Base-by-base conservation (phyloP, 139 green algal genomes). In the Micractinium sp. region DNA sequence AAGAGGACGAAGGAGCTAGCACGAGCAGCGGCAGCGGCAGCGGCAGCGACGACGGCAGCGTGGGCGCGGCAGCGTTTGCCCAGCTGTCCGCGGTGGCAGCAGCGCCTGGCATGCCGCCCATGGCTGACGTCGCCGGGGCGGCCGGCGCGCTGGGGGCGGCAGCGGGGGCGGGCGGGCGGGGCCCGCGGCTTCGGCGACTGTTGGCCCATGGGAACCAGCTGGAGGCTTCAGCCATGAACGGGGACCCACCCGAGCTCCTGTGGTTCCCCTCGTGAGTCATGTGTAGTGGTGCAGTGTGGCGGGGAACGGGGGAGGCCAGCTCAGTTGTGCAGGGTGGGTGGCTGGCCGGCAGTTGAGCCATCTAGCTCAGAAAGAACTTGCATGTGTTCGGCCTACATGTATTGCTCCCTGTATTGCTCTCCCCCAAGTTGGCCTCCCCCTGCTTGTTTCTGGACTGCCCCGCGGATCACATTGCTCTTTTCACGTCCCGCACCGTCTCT, bases 201-300 rank as follows among this genome's bases (percentile, higher is more conserved):
- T 38, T 87, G 67, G 83, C 83, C 5, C 83, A 87, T n/a, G 83
- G 83, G 20, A 87, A 87, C 31, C 83, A 87, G 83, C 67, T 87
- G 83, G 83, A 87, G 20, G 83, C 83, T 20, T 80, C 74, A 12
- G 74, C 74, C 14, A 18, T 80, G 33, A 41, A 53, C 9, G 74
- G 74, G 2, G 74, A 12, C 3, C 74, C 71, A 27, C 71, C 33
- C 2, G 77, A 63, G 41, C 39, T 83, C 22, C 74, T 80, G n/a
- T 80, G 74, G 74, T 36, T 83, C 12, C 39, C 77, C 25, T 29
- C 74, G 74, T 63, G 77, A 83, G 77, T 83, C 73, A 33, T 39
- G 73, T 79, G 31, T 7, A 41, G n/a, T 41, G 73, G n/a, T 27
- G 63, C 60, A 67, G n/a, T n/a, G n/a, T n/a, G n/a, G n/a, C n/a